Percentiles rank a stretch among this genome's conserved stretches.
phyloP scores from a whole-genome alignment of 805 yeast species.

The Vanderwaltozyma polyspora region DNA sequence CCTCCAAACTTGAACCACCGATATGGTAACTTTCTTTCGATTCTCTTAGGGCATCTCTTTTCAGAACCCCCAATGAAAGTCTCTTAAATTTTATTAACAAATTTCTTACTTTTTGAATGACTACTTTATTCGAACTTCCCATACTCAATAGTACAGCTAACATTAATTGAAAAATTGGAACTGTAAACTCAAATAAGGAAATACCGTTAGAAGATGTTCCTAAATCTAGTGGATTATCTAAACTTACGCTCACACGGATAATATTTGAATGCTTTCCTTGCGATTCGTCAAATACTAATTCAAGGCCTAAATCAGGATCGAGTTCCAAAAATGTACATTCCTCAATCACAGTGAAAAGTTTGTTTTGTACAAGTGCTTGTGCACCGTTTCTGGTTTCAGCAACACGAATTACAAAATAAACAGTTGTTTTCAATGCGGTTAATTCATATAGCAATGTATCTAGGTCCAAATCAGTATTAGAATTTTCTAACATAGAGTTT shows the following conservation, averaged over 20 bases:
- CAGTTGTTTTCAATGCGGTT: constrained; percentile 62
- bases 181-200: constrained; percentile 54
- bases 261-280: constrained; percentile 22
- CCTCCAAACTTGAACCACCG: constrained; percentile 15
- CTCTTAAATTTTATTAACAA: constrained; percentile 43
- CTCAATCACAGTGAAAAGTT: constrained; percentile 51
- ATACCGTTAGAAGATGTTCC: constrained; percentile 26
- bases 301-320: constrained; percentile 75
- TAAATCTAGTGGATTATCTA: constrained; percentile 40
- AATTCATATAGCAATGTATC: constrained; percentile 58
- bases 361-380: constrained; percentile 59
- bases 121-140: constrained; percentile 62
- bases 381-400: constrained; percentile 76
- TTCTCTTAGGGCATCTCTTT: constrained; percentile 38
- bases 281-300: constrained; percentile 34
- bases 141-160: constrained; percentile 57
- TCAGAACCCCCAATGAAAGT: constrained; percentile 50
- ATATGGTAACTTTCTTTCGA: constrained; percentile 18
- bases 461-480: constrained; percentile 32
- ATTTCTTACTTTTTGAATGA: constrained; percentile 40
- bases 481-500: constrained; percentile 45
- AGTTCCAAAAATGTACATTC: constrained; percentile 45
- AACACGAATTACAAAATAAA: constrained; percentile 59
- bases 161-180: constrained; percentile 65
- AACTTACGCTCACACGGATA: constrained; percentile 36